Conservation (phyloP, 1,284 basidiomycete genomes). For the Cutaneotrichosporon sp. region DNA sequence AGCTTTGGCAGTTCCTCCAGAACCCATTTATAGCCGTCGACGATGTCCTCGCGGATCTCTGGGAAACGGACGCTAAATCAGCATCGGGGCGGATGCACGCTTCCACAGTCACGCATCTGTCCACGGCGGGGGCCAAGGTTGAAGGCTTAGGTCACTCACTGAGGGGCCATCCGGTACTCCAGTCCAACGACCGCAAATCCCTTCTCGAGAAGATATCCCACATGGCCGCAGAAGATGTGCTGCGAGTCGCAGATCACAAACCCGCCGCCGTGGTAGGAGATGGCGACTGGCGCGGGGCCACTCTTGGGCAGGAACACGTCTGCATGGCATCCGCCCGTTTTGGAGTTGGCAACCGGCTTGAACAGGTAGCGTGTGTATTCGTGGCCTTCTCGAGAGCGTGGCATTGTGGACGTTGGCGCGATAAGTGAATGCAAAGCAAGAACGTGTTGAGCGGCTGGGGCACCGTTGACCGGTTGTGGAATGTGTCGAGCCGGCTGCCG, state of each 20-base stretch:
- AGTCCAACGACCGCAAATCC: constrained; percentile 1
- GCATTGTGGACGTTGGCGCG: not conserved
- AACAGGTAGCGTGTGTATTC: constrained; percentile 6
- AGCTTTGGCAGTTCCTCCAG: not conserved
- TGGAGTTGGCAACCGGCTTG: not conserved
- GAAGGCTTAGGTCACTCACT: too few relatives aligned
- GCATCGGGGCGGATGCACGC: too few relatives aligned
- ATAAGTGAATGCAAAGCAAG: not conserved
- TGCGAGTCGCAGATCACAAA: constrained; percentile 2
- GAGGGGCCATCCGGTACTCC: constrained; percentile 2
- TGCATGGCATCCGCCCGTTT: constrained; percentile 3
- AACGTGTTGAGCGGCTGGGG: not conserved
- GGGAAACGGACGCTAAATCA: constrained; percentile 1
- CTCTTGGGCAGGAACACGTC: constrained; percentile 1
- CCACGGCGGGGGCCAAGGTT: too few relatives aligned
- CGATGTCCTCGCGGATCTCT: constrained; percentile 5
- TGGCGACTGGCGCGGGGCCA: not conserved
- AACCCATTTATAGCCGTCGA: constrained; percentile 5
- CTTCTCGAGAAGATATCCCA: not conserved
- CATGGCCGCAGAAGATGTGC: not conserved
- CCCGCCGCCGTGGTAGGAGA: constrained; percentile 5
- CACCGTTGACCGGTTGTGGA: not conserved
- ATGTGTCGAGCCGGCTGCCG: too few relatives aligned
- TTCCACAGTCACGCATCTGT: too few relatives aligned
- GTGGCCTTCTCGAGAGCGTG: not conserved